phyloP scores from a whole-genome alignment of 345 rosid genomes.

The Excoecaria agallocha region DNA sequence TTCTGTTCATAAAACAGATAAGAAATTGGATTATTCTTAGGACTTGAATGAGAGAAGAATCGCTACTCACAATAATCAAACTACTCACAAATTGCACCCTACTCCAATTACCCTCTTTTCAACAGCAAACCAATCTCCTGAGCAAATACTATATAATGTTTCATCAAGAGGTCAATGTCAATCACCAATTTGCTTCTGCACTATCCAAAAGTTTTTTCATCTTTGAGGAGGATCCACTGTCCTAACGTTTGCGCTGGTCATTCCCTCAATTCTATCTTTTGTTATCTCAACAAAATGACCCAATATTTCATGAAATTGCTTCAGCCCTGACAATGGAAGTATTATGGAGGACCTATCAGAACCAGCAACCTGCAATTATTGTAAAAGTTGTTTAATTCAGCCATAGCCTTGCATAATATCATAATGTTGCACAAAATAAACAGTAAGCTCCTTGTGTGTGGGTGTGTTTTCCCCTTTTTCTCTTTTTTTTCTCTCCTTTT shows the following conservation, averaged over 20 bases:
- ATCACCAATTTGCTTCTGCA: background rate
- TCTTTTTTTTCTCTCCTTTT: background rate
- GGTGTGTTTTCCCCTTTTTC: background rate
- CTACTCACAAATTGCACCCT: constrained; percentile 37
- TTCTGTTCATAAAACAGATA: constrained; percentile 30
- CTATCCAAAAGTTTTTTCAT: constrained; percentile 36
- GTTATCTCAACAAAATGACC: constrained; percentile 97
- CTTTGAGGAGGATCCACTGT: constrained; percentile 91
- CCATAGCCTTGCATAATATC: background rate
- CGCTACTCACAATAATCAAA: constrained; percentile 25
- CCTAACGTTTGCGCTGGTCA: constrained; percentile 81
- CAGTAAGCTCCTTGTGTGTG: background rate
- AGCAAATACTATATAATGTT: constrained; percentile 26
- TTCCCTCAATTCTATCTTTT: constrained; percentile 84
- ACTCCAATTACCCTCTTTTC: constrained; percentile 35
- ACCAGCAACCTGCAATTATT: constrained; percentile 78
- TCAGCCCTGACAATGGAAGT: constrained; percentile 87
- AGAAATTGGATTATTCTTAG: constrained; percentile 41
- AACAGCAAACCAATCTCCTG: constrained; percentile 29
- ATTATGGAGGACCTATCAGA: constrained; percentile 93
- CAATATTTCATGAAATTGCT: constrained; percentile 86
- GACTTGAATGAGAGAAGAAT: constrained; percentile 33
- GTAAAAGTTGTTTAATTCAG: constrained; percentile 5
- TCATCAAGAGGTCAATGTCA: background rate
- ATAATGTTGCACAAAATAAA: background rate